Evolutionary conservation across 1,284 basidiomycete genomes (phyloP).

Genomic region (Omphalotus olearius): DNA sequence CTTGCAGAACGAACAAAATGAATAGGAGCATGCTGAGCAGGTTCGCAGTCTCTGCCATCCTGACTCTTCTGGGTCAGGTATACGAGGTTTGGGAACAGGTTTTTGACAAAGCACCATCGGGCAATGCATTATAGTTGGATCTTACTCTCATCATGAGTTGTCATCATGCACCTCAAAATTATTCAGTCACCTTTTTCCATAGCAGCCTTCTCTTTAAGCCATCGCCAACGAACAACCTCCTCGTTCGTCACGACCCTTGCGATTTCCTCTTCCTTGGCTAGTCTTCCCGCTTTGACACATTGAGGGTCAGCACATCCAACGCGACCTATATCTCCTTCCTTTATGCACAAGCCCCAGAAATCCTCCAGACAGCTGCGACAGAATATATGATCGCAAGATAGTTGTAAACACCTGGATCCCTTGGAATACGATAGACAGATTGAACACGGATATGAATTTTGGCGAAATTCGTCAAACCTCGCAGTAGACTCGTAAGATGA

Average conservation of each 20-base stretch:
- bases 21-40: slow-evolving; percentile 62
- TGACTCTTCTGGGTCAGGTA: slow-evolving; percentile 42
- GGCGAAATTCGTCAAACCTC: slow-evolving; percentile 49
- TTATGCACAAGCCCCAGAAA: slow-evolving; percentile 72
- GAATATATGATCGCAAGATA: slow-evolving; percentile 69
- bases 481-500: slow-evolving; percentile 42
- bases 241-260: slow-evolving; percentile 59
- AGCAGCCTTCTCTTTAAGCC: slow-evolving; percentile 64
- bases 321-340: slow-evolving; percentile 63
- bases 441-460: slow-evolving; percentile 59
- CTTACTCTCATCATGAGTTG: slow-evolving; percentile 29
- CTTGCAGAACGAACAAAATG: slow-evolving; percentile 72
- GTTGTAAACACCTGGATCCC: slow-evolving; percentile 61
- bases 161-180: background rate
- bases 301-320: slow-evolving; percentile 72
- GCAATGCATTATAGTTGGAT: slow-evolving; percentile 73
- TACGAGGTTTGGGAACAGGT: slow-evolving; percentile 51
- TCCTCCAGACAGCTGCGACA: slow-evolving; percentile 67
- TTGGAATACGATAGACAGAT: slow-evolving; percentile 70
- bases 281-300: slow-evolving; percentile 64
- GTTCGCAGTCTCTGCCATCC: slow-evolving; percentile 67
- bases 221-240: slow-evolving; percentile 64
- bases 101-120: slow-evolving; percentile 71
- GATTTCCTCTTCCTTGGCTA: slow-evolving; percentile 70
- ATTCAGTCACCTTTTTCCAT: slow-evolving; percentile 56